Evolutionary conservation across 2,329 filamentous ascomycete genomes (phyloP).

Genomic region (Nemania bipapillata): DNA sequence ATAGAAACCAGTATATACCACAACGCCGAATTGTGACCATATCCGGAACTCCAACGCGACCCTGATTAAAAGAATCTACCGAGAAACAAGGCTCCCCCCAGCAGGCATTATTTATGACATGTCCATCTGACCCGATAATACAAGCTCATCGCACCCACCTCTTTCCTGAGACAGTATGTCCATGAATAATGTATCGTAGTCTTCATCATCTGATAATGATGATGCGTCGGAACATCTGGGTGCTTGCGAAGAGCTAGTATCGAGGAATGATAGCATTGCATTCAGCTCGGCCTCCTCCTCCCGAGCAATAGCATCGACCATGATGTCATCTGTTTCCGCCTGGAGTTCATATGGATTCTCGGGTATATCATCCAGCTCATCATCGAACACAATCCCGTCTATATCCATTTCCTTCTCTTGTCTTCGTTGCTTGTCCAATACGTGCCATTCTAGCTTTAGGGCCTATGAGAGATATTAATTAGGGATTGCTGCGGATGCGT

Average conservation of each 20-base stretch:
- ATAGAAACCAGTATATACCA: conserved; percentile 42
- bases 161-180: conserved; percentile 65
- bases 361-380: conserved; percentile 64
- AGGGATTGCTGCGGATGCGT: not conserved
- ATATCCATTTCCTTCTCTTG: conserved; percentile 55
- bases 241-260: conserved; percentile 43
- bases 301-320: conserved; percentile 63
- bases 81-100: conserved; percentile 9
- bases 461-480: conserved; percentile 46
- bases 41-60: conserved; percentile 37
- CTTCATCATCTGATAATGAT: conserved; percentile 64
- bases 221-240: conserved; percentile 51
- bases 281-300: conserved; percentile 69
- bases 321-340: conserved; percentile 56
- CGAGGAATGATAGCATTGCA: conserved; percentile 63
- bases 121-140: conserved; percentile 59
- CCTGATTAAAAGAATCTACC: conserved; percentile 12
- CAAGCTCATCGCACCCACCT: conserved; percentile 42
- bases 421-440: conserved; percentile 53
- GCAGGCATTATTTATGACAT: conserved; percentile 53
- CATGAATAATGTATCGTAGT: conserved; percentile 73
- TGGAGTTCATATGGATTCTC: conserved; percentile 48
- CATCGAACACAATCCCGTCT: conserved; percentile 58
- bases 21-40: conserved; percentile 40
- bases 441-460: conserved; percentile 58